A percentile compares a stretch with the other conserved stretches of the same genome.
phyloP scores from a whole-genome alignment of 1,284 basidiomycete genomes.

The Fistulina hepatica region DNA sequence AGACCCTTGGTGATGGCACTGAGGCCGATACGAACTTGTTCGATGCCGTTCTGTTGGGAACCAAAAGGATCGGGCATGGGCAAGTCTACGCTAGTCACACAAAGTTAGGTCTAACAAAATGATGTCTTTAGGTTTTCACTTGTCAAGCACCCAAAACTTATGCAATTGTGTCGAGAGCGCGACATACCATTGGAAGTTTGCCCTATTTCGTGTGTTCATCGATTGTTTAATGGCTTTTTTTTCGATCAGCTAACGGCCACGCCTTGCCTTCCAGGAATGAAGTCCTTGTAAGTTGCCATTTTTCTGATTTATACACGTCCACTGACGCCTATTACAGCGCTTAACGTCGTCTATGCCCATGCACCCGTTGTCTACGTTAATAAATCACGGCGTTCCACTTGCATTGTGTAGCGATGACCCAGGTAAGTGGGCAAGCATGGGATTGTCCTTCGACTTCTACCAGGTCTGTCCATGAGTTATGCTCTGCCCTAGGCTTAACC shows the following conservation, averaged over 20 bases:
- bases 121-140: slow-evolving; percentile 45
- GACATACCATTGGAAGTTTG: slow-evolving; percentile 62
- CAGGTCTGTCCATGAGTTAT: slow-evolving; percentile 31
- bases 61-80: slow-evolving; percentile 75
- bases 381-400: slow-evolving; percentile 62
- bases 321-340: slow-evolving; percentile 29
- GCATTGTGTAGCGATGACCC: slow-evolving; percentile 67
- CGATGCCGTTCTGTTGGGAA: slow-evolving; percentile 67
- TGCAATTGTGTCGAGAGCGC: slow-evolving; percentile 52
- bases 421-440: slow-evolving; percentile 66
- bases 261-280: too few species aligned
- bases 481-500: background rate
- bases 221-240: background rate
- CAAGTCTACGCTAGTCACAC: slow-evolving; percentile 19
- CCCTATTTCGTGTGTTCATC: slow-evolving; percentile 17
- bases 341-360: slow-evolving; percentile 65
- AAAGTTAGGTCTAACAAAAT: background rate
- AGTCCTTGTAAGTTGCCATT: slow-evolving; percentile 37
- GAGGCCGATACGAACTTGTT: slow-evolving; percentile 64
- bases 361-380: slow-evolving; percentile 55
- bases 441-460: slow-evolving; percentile 62
- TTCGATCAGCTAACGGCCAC: too few species aligned
- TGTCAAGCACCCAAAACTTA: slow-evolving; percentile 60
- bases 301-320: background rate
- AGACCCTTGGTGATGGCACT: slow-evolving; percentile 65